Evolutionary conservation across 768 basidiomycete genomes (phyloP).

Genomic region (Podaxis rugospora): DNA sequence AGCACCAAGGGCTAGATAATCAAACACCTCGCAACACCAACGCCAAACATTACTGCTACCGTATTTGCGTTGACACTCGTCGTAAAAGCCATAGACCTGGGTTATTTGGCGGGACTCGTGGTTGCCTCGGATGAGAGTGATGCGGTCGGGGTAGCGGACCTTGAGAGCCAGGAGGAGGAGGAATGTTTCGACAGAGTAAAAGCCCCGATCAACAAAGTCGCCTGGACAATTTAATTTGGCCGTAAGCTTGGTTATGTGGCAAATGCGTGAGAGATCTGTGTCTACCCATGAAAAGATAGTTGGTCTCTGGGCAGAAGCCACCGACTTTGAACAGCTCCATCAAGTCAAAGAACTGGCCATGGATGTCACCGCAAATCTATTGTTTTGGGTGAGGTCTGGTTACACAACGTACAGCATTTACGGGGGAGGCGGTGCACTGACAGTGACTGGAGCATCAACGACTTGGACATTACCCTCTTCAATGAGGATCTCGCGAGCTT

Average conservation of each 20-base stretch:
- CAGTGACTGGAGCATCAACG: slow-evolving; percentile 94
- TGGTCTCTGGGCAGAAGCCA: slow-evolving; percentile 88
- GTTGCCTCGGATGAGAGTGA: slow-evolving; percentile 95
- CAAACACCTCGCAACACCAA: slow-evolving; percentile 98
- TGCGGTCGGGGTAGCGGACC: slow-evolving; percentile 94
- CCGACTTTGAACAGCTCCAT: slow-evolving; percentile 95
- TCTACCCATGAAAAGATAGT: slow-evolving; percentile 95
- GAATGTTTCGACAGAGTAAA: slow-evolving; percentile 96
- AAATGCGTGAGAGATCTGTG: slow-evolving; percentile 14
- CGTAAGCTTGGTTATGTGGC: background rate
- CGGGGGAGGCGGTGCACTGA: slow-evolving; percentile 36
- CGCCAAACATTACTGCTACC: slow-evolving; percentile 93
- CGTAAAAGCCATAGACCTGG: slow-evolving; percentile 92
- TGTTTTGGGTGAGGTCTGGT: background rate
- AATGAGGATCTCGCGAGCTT: slow-evolving; percentile 93
- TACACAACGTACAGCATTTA: background rate
- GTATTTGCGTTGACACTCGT: slow-evolving; percentile 96
- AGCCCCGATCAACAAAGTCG: slow-evolving; percentile 97
- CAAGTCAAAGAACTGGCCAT: slow-evolving; percentile 95
- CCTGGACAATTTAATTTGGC: slow-evolving; percentile 40
- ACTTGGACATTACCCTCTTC: slow-evolving; percentile 98
- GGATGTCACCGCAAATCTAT: slow-evolving; percentile 93
- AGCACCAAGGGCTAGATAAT: slow-evolving; percentile 91
- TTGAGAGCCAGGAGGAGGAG: slow-evolving; percentile 92
- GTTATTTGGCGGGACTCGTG: slow-evolving; percentile 98